Base-by-base conservation (phyloP, 1,139 yeast species). In the Suhomyces bolitotheri region DNA sequence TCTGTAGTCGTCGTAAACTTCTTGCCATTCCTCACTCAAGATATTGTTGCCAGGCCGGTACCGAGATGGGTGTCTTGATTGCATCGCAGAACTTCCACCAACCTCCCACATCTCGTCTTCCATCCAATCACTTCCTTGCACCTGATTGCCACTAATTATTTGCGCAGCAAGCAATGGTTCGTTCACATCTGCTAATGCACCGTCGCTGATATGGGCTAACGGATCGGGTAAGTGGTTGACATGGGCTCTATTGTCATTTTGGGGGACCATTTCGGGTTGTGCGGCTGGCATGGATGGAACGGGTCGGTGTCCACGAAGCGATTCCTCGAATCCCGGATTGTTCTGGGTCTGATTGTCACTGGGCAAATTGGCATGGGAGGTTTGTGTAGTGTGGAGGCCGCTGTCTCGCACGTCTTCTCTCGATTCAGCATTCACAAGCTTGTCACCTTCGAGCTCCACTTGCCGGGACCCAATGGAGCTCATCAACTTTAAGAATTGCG, bases 71-170 rank as follows among this genome's bases (percentile, higher is more conserved):
- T 5, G 11, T 22, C 4, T 27, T 20, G 28, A 7, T 9, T 19
- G 12, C 16, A 49, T 43, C 31, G 41, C 19, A 7, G 13, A 17
- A 4, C 39, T 37, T 34, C 22, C n/a, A 37, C 29, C n/a, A 44
- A 16, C 38, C 16, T 33, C 33, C 64, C 68, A 64, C 30, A 54
- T 58, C 31, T 58, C 64, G 31, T 53, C 60, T 25, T 58, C 68
- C 49, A 64, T 52, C 76, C 76, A 71, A 39, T 60, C 61, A 3
- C 38, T 22, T 2, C 53, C 34, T 26, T 53, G 49, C 14, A 70
- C 72, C 46, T 71, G 76, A 31, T 67, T 62, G 0, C 76, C 76
- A 46, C 72, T 66, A 7, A 67, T 51, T 4, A 69, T 53, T 40
- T 63, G 56, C 4, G 76, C 76, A 3, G 75, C 73, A 33, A 62